Base-by-base conservation (phyloP, 2,329 filamentous ascomycete genomes). In the Hypoxylon sp. region DNA sequence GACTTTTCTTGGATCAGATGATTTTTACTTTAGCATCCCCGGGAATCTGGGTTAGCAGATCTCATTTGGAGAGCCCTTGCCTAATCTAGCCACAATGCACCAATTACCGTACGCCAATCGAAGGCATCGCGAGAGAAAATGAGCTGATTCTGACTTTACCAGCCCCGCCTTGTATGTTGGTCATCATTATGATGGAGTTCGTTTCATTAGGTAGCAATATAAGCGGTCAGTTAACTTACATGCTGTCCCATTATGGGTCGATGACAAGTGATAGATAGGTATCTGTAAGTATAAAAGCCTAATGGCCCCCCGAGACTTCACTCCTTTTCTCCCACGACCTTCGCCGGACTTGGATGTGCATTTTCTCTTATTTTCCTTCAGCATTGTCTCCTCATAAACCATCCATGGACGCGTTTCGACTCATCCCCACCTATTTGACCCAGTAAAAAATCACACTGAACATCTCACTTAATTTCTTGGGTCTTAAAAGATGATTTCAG, bases 101-200 rank as follows among this genome's bases (percentile, higher is more conserved):
- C 67, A 69, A 69, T 69, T 59, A 69, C 32, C 41, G 55, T 14
- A 56, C 61, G 30, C 67, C 64, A 67, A 67, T 68, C n/a, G 67
- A 70, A 55, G 63, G 55, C 51, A 70, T 70, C 67, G 52, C 51
- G 65, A 62, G 61, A 58, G 41, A 64, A 69, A 67, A 58, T 70
- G 67, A 70, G 64, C 67, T 67, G 67, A 70, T 70, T 67, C 59
- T 68, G 45, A 62, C 67, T 67, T 61, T 47, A 67, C 37, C 25
- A 62, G 63, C 67, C 67, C 67, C 65, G 64, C 64, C 55, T 47
- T 30, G 46, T 43, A 64, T 46, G 59, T 53, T 48, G 61, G 53
- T 63, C 58, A 60, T 63, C 48, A 69, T 61, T 65, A 61, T 37
- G 66, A 67, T 67, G 54, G 60, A 67, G 57, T 57, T 57, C 25